phyloP scores from a whole-genome alignment of 352 stramenopile genomes.

The Phytophthora citrophthora region DNA sequence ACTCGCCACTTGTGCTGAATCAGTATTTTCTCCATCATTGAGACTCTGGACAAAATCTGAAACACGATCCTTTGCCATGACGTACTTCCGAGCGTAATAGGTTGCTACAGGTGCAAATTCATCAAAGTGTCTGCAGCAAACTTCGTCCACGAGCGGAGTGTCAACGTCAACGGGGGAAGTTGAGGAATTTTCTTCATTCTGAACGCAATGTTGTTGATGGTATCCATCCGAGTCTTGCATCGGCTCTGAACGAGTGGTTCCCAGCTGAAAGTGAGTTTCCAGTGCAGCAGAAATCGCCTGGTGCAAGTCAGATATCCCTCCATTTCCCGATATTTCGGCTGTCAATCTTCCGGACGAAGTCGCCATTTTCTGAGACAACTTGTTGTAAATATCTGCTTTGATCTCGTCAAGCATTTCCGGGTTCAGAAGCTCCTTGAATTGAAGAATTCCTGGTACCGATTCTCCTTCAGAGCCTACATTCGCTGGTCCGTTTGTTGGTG shows the following conservation, averaged over 20 bases:
- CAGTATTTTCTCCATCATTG: conserved; percentile 12
- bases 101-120: conserved; percentile 55
- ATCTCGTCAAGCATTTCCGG: conserved; percentile 58
- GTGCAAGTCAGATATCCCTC: conserved; percentile 45
- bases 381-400: conserved; percentile 68
- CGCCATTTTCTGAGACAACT: conserved; percentile 50
- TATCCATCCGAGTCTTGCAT: background rate
- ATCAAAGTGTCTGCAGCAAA: conserved; percentile 51
- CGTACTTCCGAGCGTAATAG: conserved; percentile 54
- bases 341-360: conserved; percentile 3
- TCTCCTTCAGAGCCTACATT: conserved; percentile 3
- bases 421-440: conserved; percentile 62
- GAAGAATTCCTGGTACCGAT: conserved; percentile 32
- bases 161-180: background rate
- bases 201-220: conserved; percentile 4
- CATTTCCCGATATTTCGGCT: conserved; percentile 6
- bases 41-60: conserved; percentile 24
- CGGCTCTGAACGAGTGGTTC: conserved; percentile 33
- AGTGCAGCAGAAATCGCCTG: conserved; percentile 56
- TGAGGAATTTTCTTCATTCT: conserved; percentile 2
- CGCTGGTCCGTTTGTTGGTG: conserved; percentile 4
- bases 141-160: conserved; percentile 26
- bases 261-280: conserved; percentile 56
- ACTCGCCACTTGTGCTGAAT: conserved; percentile 13
- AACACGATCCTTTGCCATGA: conserved; percentile 42